phyloP scores from a whole-genome alignment of 176 grass and related monocot species.

The Tuctoria greenei region DNA sequence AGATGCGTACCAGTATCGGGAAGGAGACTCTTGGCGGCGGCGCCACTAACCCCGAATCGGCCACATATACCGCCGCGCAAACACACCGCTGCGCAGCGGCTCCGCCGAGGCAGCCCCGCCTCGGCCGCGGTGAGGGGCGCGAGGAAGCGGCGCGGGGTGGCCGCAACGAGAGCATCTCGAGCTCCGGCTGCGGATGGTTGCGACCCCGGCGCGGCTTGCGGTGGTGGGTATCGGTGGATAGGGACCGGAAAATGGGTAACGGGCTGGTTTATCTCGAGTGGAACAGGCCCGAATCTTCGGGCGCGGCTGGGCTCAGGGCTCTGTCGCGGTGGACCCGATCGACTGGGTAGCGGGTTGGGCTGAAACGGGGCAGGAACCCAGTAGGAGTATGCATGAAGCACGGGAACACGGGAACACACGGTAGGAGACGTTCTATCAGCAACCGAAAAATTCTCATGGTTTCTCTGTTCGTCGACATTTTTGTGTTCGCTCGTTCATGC shows the following conservation, averaged over 20 bases:
- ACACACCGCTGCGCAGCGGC: neutral
- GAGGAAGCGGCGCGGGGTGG: neutral
- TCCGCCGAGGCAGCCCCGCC: neutral
- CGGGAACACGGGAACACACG: no score
- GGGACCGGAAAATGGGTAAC: neutral
- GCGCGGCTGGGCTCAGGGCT: neutral
- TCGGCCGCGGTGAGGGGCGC: neutral
- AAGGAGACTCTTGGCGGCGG: slow-evolving; percentile 21
- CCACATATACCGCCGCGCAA: neutral
- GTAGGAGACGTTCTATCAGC: no score
- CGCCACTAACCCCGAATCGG: neutral
- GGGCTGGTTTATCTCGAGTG: neutral
- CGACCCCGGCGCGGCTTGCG: neutral
- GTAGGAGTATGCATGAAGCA: no score
- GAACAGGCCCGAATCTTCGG: neutral
- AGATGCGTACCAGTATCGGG: slow-evolving; percentile 32
- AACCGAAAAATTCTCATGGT: no score
- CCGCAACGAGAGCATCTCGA: neutral
- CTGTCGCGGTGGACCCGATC: neutral
- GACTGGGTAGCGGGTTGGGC: no score
- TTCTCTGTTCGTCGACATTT: no score
- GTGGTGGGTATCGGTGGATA: neutral
- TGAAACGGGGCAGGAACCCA: no score
- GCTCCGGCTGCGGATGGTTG: neutral
- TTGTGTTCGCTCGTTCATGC: no score